These are phyloP conservation scores for Neoarthrinium moseri DNA, from an alignment of 2,329 filamentous ascomycete species.

Conservation along the genomic window DNA sequence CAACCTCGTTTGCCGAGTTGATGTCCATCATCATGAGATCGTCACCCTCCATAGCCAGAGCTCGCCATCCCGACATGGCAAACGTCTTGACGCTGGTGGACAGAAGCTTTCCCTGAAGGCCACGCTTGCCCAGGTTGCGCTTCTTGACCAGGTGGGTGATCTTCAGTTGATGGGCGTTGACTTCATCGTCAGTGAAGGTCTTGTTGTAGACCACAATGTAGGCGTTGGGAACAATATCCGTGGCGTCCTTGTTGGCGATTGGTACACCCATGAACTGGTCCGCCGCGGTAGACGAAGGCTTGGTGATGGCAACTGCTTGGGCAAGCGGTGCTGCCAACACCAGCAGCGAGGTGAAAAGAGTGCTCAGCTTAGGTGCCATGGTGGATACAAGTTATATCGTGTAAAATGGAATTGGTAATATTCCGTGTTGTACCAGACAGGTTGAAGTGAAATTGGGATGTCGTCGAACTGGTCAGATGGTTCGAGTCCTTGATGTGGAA, in stretches of 20 bases:
- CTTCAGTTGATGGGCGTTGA: conserved; percentile 47
- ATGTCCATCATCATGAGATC: conserved; percentile 49
- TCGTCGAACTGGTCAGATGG: neutral
- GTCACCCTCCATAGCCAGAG: conserved; percentile 52
- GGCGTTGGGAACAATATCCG: conserved; percentile 50
- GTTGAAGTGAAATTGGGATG: conserved; percentile 11
- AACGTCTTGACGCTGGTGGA: conserved; percentile 47
- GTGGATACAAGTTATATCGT: conserved; percentile 11
- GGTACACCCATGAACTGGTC: conserved; percentile 38
- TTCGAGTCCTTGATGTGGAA: neutral
- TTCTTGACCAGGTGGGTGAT: conserved; percentile 51
- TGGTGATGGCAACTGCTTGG: conserved; percentile 20
- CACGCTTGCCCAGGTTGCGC: conserved; percentile 55
- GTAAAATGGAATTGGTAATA: conserved; percentile 6
- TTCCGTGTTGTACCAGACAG: conserved; percentile 24
- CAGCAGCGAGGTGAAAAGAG: conserved; percentile 24
- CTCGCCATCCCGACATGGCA: conserved; percentile 49
- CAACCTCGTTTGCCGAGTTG: conserved; percentile 45
- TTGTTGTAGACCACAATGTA: conserved; percentile 68
- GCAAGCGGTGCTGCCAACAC: conserved; percentile 24
- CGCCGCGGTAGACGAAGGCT: conserved; percentile 16
- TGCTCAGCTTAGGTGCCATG: conserved; percentile 26
- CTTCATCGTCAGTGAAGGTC: conserved; percentile 44
- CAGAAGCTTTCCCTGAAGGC: conserved; percentile 43
- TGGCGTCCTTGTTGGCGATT: conserved; percentile 47